Evolutionary conservation across 192 early-diverging fungal genomes (phyloP), one percentile per base, ranked within the genome.

Genomic region (Spizellomyces sp.): DNA sequence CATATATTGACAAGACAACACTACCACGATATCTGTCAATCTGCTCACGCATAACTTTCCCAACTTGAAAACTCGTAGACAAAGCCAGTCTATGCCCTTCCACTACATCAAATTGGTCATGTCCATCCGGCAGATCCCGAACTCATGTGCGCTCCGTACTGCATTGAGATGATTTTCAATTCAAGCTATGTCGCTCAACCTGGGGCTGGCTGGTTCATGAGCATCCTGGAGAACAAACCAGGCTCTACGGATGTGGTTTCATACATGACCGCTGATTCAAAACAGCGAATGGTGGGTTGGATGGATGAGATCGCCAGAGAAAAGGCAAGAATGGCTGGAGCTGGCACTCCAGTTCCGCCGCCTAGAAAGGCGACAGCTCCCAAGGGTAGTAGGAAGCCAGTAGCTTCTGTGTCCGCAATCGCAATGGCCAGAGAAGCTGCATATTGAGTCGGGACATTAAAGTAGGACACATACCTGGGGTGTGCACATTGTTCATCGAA

Each of bases 211-310:
- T 78, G 76, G 58, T n/a, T 56, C 27, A 19, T 44, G 41, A 19
- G 66, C 14, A 48, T 63, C 54, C 17, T 66, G n/a, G 45, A 62
- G 27, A 22, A 9, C 8, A 55, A 61, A 42, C 45, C 61, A 19
- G 27, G 22, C 14, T 14, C 64, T 69, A 42, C 42, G 58, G 75
- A 76, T 55, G n/a, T 47, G 21, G 52, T 64, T 45, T 70, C 59
- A 67, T 80, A 76, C 64, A 75, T 67, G 17, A 76, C 79, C 6
- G 71, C 74, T 1, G 79, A 80, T n/a, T 65, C 70, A 27, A 48
- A 61, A 8, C 70, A 76, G 15, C 41, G 62, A 27, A 56, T 69
- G 66, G 48, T 66, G 7, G 75, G 17, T 15, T 74, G 71, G 71
- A 74, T 74, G 64, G 71, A 74, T 45, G 45, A 50, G 45, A 67